Percentiles rank a stretch among this genome's conserved stretches.
These are phyloP conservation scores for Penicillium freii DNA, from an alignment of 2,329 filamentous ascomycete species.

Conservation along the genomic window DNA sequence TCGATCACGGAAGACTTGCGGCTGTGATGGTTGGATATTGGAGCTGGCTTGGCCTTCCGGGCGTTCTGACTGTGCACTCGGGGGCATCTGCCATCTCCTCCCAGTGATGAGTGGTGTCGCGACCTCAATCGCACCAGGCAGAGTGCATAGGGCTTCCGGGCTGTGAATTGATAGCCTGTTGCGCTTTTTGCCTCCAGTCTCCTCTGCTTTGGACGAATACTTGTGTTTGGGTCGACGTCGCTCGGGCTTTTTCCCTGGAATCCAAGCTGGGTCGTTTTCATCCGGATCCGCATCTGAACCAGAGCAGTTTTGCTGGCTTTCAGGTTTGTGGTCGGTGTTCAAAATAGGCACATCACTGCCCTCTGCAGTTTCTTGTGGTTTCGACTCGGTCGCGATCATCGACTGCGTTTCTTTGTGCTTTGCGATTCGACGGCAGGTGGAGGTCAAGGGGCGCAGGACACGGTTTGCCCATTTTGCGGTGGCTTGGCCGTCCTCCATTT, in stretches of 20 bases:
- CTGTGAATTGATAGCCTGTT: slow-evolving; percentile 35
- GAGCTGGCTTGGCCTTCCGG: slow-evolving; percentile 9
- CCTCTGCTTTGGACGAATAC: slow-evolving; percentile 36
- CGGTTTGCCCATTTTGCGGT: slow-evolving; percentile 47
- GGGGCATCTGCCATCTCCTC: slow-evolving; percentile 25
- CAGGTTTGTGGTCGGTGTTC: neutral
- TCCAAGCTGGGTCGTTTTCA: slow-evolving; percentile 41
- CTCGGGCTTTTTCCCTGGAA: slow-evolving; percentile 34
- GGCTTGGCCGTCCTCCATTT: slow-evolving; percentile 39
- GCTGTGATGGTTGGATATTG: slow-evolving; percentile 12
- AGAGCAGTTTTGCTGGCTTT: slow-evolving; percentile 12
- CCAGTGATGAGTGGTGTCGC: slow-evolving; percentile 44
- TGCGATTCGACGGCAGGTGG: slow-evolving; percentile 41
- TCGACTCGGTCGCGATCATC: slow-evolving; percentile 27
- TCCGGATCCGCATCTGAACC: slow-evolving; percentile 39
- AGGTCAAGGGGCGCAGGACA: slow-evolving; percentile 43
- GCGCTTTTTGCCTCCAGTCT: slow-evolving; percentile 23
- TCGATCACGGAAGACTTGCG: slow-evolving; percentile 27
- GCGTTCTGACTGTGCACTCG: slow-evolving; percentile 24
- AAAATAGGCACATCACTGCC: neutral
- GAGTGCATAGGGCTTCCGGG: slow-evolving; percentile 34
- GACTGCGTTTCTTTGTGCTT: slow-evolving; percentile 40
- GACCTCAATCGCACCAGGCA: slow-evolving; percentile 44
- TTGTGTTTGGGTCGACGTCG: slow-evolving; percentile 39
- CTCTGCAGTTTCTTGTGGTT: slow-evolving; percentile 16